These are phyloP conservation scores for Candida loeiensis DNA, from an alignment of 805 yeast genomes.

Conservation along the genomic window DNA sequence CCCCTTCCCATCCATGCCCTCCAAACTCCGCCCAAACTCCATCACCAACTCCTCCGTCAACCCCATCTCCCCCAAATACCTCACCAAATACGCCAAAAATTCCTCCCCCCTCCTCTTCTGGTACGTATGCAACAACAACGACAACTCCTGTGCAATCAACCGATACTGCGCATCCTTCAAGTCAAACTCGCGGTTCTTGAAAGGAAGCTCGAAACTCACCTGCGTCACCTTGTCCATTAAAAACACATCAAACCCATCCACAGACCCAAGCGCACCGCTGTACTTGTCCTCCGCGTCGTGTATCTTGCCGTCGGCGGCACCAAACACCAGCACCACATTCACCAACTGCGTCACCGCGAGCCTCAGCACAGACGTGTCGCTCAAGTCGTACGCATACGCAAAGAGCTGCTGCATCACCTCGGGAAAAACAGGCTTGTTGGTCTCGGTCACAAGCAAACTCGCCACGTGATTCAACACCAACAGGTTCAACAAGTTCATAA, in stretches of 20 bases:
- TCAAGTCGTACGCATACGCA: conserved; percentile 58
- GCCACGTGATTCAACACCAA: conserved; percentile 75
- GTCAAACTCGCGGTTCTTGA: conserved; percentile 61
- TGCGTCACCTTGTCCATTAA: conserved; percentile 66
- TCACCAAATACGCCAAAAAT: conserved; percentile 45
- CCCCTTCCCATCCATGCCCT: conserved; percentile 52
- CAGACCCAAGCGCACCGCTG: conserved; percentile 41
- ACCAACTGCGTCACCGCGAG: conserved; percentile 66
- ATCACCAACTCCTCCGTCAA: conserved; percentile 57
- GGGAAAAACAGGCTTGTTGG: conserved; percentile 60
- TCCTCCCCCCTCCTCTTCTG: conserved; percentile 41
- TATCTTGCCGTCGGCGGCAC: conserved; percentile 53
- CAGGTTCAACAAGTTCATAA: conserved; percentile 64
- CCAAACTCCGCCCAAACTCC: conserved; percentile 60
- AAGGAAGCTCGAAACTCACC: conserved; percentile 75
- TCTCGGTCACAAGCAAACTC: conserved; percentile 67
- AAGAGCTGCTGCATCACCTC: conserved; percentile 60
- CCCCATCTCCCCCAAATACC: conserved; percentile 53
- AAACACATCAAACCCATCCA: conserved; percentile 70
- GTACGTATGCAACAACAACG: conserved; percentile 63
- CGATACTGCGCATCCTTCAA: conserved; percentile 77
- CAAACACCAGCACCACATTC: conserved; percentile 56
- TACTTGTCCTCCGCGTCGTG: conserved; percentile 58
- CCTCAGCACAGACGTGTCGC: conserved; percentile 65
- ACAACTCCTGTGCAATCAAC: conserved; percentile 69